Conservation (phyloP, 208 protist genomes). For the Crithidia acanthocephali region DNA sequence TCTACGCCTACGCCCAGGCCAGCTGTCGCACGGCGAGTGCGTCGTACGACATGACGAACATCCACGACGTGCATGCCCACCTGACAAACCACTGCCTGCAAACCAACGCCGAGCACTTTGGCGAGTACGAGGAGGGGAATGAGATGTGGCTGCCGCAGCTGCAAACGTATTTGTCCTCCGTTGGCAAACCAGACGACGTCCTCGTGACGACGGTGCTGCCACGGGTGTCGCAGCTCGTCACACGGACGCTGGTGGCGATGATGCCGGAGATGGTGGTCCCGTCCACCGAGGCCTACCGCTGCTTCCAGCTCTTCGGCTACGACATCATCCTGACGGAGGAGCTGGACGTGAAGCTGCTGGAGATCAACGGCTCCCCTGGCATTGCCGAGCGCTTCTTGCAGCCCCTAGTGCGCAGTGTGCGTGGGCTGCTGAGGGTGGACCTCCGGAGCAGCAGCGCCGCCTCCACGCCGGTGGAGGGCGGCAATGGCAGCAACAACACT, state of each 20-base stretch:
- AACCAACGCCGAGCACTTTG: conserved; percentile 53
- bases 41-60: conserved; percentile 56
- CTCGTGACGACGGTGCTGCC: conserved; percentile 60
- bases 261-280: conserved; percentile 54
- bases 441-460: conserved; percentile 2
- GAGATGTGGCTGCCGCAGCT: conserved; percentile 89
- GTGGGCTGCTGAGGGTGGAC: conserved; percentile 40
- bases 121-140: conserved; percentile 82
- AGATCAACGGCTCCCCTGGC: conserved; percentile 92
- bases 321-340: conserved; percentile 87
- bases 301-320: conserved; percentile 93
- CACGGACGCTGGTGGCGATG: conserved; percentile 70
- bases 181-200: conserved; percentile 40
- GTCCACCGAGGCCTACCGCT: conserved; percentile 61
- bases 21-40: conserved; percentile 83
- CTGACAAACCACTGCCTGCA: conserved; percentile 94
- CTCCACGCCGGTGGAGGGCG: background rate
- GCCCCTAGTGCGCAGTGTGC: conserved; percentile 57
- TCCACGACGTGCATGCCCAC: conserved; percentile 59
- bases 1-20: conserved; percentile 84
- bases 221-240: conserved; percentile 70
- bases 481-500: conserved; percentile 4
- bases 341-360: conserved; percentile 73
- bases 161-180: conserved; percentile 47
- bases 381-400: conserved; percentile 72